Evolutionary conservation across 1,284 basidiomycete genomes (phyloP), one percentile per base, ranked within the genome.

Genomic region (Sanguinoderma infundibulare): DNA sequence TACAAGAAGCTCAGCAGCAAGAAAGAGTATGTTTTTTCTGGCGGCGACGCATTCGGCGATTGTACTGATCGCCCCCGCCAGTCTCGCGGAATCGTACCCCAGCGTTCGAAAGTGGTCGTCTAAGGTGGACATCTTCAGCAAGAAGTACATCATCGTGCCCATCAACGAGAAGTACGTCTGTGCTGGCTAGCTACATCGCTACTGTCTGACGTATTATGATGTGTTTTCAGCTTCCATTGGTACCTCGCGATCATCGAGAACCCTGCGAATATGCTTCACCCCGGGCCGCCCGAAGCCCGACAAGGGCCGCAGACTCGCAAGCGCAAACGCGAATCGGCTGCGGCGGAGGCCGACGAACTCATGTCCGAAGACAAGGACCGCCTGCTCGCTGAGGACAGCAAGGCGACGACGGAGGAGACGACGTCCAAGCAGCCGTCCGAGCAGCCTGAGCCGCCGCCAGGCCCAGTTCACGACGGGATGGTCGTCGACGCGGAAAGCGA

Each of bases 51-150:
- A 46, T 20, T 22, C 32, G 26, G 34, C 44, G 59, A 40, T 42
- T n/a, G n/a, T n/a, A 62, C 55, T 55, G 49, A 38, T 26, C 53
- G n/a, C 17, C 1, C 17, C 1, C 20, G 10, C 49, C 20, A 90
- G 89, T 61, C 70, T 80, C 36, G 79, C 84, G 36, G 86, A 89
- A 55, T 90, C 90, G 17, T 98, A 96, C 72, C 78, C 90, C 36
- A 91, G 89, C 58, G 94, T 99, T 55, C 85, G 87, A 30, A 98
- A 97, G 74, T 99, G 98, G 98, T 99, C 97, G 0, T 85, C 88
- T 34, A 92, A 89, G 70, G 80, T 94, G 42, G 86, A 98, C 72
- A 75, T 99, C 17, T 99, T 99, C 75, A 78, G 83, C 62, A 98
- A 98, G 81, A 91, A 92, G 70, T 98, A 92, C 70, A 82, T 99